These are phyloP conservation scores for Cercospora beticola DNA, from an alignment of 2,329 filamentous ascomycete species.

Conservation along the genomic window DNA sequence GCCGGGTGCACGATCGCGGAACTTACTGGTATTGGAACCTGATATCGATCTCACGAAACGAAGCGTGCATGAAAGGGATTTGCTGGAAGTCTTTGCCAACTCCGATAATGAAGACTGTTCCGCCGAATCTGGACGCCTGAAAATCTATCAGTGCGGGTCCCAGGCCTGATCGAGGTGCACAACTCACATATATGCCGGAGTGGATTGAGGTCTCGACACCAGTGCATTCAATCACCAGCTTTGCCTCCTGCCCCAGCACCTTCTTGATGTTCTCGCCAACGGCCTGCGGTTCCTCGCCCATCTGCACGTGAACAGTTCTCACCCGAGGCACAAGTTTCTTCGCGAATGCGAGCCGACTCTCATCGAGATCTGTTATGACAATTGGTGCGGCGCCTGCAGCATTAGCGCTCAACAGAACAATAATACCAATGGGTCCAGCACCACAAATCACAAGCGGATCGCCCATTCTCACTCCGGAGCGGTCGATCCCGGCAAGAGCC, in stretches of 20 bases:
- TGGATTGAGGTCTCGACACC: conserved; percentile 38
- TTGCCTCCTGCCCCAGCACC: conserved; percentile 37
- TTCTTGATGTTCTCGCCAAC: conserved; percentile 39
- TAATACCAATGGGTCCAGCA: conserved; percentile 42
- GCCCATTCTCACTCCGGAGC: conserved; percentile 43
- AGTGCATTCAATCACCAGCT: conserved; percentile 40
- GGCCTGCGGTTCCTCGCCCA: conserved; percentile 40
- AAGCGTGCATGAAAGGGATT: conserved; percentile 43
- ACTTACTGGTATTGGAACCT: conserved; percentile 40
- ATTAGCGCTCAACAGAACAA: conserved; percentile 45
- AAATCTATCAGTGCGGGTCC: too few species aligned
- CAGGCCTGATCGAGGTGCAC: background rate
- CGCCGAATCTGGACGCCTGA: conserved; percentile 39
- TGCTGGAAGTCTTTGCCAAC: conserved; percentile 39
- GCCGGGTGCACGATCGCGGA: background rate
- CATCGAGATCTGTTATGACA: conserved; percentile 48
- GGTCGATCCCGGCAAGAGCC: conserved; percentile 48
- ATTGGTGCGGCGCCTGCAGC: conserved; percentile 47
- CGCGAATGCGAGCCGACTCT: conserved; percentile 42
- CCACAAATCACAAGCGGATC: conserved; percentile 42
- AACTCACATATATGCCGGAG: conserved; percentile 36
- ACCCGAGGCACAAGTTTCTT: conserved; percentile 40
- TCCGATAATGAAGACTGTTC: conserved; percentile 41
- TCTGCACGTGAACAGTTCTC: conserved; percentile 40
- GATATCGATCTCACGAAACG: conserved; percentile 42